Conservation (phyloP, 192 early-diverging fungal species). For the Backusella tarrabulga region DNA sequence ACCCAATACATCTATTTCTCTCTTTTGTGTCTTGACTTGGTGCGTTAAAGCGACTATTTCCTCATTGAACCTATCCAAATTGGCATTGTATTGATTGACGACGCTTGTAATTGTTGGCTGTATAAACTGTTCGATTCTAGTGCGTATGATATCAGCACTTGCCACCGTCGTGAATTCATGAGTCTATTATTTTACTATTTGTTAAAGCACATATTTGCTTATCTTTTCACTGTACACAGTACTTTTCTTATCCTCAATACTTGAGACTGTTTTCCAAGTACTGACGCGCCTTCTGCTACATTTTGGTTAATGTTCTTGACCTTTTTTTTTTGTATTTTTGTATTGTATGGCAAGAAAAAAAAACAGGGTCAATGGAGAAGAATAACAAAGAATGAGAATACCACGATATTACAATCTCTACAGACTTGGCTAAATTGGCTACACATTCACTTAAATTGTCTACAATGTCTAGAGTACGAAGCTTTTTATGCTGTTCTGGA, state of each 20-base stretch:
- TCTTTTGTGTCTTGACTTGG: neutral
- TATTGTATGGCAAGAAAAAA: neutral
- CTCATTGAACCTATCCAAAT: neutral
- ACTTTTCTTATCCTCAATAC: neutral
- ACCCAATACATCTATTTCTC: neutral
- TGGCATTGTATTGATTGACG: neutral
- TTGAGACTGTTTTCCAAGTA: neutral
- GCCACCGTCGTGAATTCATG: neutral
- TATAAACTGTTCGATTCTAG: neutral
- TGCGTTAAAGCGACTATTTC: neutral
- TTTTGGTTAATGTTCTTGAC: neutral
- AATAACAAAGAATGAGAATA: neutral
- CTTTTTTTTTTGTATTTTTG: neutral
- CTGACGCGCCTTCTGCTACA: neutral
- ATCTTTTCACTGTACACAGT: neutral
- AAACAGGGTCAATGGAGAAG: neutral
- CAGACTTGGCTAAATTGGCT: neutral
- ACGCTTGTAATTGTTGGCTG: neutral
- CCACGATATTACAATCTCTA: neutral
- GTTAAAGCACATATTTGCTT: too few species aligned
- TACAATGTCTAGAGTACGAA: neutral
- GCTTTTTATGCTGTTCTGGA: neutral
- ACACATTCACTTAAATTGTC: neutral
- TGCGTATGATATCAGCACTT: neutral
- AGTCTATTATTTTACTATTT: neutral